These are phyloP conservation scores for Leccinellum rugosiceps DNA, from an alignment of 768 basidiomycete genomes.

Conservation along the genomic window DNA sequence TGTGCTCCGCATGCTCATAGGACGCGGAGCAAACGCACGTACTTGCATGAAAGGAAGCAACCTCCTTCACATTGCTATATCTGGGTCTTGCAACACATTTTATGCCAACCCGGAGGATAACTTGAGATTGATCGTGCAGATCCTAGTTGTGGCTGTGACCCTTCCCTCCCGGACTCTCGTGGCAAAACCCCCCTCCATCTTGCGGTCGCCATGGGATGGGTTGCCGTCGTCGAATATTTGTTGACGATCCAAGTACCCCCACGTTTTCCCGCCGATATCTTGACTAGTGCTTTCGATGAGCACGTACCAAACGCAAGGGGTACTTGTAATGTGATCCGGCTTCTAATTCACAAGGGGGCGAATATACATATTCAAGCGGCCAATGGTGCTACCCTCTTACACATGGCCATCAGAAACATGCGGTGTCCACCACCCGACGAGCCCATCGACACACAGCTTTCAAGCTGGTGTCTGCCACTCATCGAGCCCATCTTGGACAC, in stretches of 20 bases:
- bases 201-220: neutral
- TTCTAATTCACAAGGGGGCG: neutral
- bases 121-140: neutral
- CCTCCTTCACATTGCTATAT: neutral
- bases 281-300: neutral
- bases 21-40: neutral
- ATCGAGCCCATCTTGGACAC: neutral
- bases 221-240: neutral
- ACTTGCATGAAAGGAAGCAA: neutral
- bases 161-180: neutral
- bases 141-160: slow-evolving; percentile 7
- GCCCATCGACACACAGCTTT: no score
- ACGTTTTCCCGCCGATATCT: neutral
- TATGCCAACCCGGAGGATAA: no score
- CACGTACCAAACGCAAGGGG: neutral
- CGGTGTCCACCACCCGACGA: neutral
- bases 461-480: neutral
- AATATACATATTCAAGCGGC: neutral
- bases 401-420: neutral
- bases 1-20: neutral
- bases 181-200: neutral
- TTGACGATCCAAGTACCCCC: neutral
- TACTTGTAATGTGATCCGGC: neutral
- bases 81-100: neutral
- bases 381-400: neutral